These are phyloP conservation scores for Fusarium tanahbumbuense DNA, from an alignment of 2,329 filamentous ascomycete species.

Conservation along the genomic window DNA sequence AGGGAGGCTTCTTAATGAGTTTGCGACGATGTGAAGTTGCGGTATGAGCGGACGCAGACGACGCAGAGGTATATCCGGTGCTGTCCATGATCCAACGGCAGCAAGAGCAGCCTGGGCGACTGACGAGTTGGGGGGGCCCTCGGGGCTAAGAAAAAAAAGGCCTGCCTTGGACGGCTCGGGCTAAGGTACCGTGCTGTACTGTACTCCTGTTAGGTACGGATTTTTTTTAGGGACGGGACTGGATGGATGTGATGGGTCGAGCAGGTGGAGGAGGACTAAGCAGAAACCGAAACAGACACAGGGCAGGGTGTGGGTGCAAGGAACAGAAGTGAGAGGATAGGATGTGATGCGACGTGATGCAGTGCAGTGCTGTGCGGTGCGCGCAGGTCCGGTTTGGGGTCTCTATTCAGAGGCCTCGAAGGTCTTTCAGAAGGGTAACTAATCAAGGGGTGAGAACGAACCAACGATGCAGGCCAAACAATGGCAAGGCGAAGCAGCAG, in stretches of 20 bases:
- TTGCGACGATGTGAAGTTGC: conserved; percentile 66
- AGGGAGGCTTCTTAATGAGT: conserved; percentile 72
- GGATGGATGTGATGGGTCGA: conserved; percentile 37
- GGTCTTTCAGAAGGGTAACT: conserved; percentile 18
- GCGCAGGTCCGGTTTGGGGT: conserved; percentile 23
- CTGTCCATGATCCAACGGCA: conserved; percentile 60
- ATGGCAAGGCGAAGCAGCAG: conserved; percentile 13
- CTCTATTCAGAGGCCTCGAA: conserved; percentile 14
- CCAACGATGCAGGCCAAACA: conserved; percentile 42
- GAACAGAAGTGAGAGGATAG: conserved; percentile 27
- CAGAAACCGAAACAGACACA: conserved; percentile 29
- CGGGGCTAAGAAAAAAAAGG: conserved; percentile 44
- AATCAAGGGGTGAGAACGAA: conserved; percentile 22
- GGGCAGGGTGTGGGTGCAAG: conserved; percentile 42
- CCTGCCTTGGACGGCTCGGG: conserved; percentile 41
- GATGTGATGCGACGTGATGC: conserved; percentile 4
- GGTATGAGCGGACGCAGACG: conserved; percentile 53
- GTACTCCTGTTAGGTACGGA: conserved; percentile 40
- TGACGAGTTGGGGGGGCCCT: conserved; percentile 29
- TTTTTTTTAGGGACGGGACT: conserved; percentile 18
- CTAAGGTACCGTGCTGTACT: conserved; percentile 12
- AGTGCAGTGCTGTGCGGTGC: not conserved
- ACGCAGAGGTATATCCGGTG: conserved; percentile 51
- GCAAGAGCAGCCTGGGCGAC: conserved; percentile 40
- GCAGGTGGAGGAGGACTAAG: conserved; percentile 41